phyloP scores from a whole-genome alignment of 164 flowering plant species.

The Vitis riparia region DNA sequence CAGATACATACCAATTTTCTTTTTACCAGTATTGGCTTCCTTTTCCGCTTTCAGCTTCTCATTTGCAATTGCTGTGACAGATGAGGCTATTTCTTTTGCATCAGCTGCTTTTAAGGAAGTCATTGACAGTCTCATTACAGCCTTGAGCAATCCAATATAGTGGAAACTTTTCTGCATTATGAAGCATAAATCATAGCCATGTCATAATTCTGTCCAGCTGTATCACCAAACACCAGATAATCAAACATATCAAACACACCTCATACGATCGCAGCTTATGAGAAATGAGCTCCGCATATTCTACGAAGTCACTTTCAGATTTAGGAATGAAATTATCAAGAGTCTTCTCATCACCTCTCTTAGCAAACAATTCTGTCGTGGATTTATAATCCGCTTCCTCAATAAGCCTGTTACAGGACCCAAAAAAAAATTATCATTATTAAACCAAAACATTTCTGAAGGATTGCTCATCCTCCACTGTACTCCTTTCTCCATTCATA shows the following conservation, averaged over 20 bases:
- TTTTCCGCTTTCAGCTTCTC: conserved; percentile 94
- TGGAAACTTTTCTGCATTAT: conserved; percentile 86
- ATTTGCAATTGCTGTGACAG: conserved; percentile 86
- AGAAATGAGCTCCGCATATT: conserved; percentile 88
- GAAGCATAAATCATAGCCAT: background rate
- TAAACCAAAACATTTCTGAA: background rate
- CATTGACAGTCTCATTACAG: conserved; percentile 87
- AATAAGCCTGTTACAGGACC: conserved; percentile 54
- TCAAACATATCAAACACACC: conserved; percentile 36
- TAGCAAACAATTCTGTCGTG: conserved; percentile 77
- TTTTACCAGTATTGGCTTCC: conserved; percentile 88
- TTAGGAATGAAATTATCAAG: conserved; percentile 90
- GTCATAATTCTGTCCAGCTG: background rate
- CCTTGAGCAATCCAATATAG: conserved; percentile 76
- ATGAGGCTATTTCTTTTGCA: conserved; percentile 93
- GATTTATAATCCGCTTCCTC: conserved; percentile 91
- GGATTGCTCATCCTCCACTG: no score
- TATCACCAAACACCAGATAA: background rate
- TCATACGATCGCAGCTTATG: conserved; percentile 77
- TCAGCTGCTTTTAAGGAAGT: conserved; percentile 77
- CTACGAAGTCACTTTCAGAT: conserved; percentile 79
- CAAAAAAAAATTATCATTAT: no score
- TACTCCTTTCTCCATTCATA: no score
- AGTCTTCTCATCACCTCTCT: conserved; percentile 64
- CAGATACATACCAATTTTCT: conserved; percentile 67